Evolutionary conservation across 2,329 filamentous ascomycete genomes (phyloP).

Genomic region (Pyrenophora graminea): DNA sequence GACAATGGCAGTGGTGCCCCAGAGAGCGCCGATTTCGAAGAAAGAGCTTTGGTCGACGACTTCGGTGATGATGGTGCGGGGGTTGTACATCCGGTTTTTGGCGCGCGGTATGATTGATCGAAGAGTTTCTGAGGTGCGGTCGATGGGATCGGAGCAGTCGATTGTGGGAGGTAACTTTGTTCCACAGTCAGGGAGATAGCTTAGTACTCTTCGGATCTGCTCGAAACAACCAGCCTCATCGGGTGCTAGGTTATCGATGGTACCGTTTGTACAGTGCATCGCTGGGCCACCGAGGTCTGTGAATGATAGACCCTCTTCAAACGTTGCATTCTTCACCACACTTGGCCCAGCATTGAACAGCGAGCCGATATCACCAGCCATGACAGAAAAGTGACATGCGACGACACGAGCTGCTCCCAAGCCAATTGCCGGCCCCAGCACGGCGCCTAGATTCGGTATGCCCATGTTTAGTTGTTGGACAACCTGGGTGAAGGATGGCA

Average conservation of each 20-base stretch:
- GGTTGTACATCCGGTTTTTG: slow-evolving; percentile 64
- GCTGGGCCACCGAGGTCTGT: slow-evolving; percentile 63
- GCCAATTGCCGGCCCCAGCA: slow-evolving; percentile 66
- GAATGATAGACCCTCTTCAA: slow-evolving; percentile 65
- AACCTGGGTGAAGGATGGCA: slow-evolving; percentile 58
- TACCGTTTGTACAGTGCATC: slow-evolving; percentile 68
- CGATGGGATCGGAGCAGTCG: slow-evolving; percentile 54
- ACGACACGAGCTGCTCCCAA: slow-evolving; percentile 66
- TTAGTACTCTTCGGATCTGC: slow-evolving; percentile 61
- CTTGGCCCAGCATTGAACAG: slow-evolving; percentile 68
- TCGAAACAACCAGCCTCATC: slow-evolving; percentile 66
- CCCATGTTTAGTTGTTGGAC: slow-evolving; percentile 64
- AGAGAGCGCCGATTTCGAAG: slow-evolving; percentile 67
- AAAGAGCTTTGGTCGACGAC: slow-evolving; percentile 62
- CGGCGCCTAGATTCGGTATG: slow-evolving; percentile 67
- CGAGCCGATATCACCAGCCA: slow-evolving; percentile 65
- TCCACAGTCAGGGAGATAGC: slow-evolving; percentile 63
- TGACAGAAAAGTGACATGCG: slow-evolving; percentile 67
- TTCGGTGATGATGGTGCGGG: slow-evolving; percentile 60
- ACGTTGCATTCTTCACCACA: slow-evolving; percentile 66
- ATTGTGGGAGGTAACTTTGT: slow-evolving; percentile 58
- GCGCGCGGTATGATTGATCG: slow-evolving; percentile 62
- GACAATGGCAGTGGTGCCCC: slow-evolving; percentile 65
- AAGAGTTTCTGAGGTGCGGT: slow-evolving; percentile 55
- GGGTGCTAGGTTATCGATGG: slow-evolving; percentile 66